Evolutionary conservation across 2,329 filamentous ascomycete species (phyloP).

Genomic region (Aspergillus sp.): DNA sequence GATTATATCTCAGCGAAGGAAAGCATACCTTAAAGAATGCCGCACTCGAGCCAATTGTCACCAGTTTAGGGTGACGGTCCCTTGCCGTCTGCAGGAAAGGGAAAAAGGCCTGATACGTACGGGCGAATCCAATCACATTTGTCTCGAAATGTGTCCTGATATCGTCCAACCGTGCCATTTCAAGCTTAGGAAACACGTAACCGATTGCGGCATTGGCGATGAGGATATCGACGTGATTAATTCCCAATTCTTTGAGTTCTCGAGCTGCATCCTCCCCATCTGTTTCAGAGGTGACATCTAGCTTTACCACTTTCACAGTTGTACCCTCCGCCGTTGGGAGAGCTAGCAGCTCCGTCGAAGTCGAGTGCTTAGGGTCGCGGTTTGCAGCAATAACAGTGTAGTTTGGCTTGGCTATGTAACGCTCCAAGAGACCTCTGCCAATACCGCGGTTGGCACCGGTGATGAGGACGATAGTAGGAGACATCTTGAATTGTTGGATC

Average conservation of each 20-base stretch:
- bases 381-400: slow-evolving; percentile 9
- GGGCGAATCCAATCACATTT: slow-evolving; percentile 34
- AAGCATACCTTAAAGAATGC: slow-evolving; percentile 8
- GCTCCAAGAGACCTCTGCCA: slow-evolving; percentile 8
- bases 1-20: neutral
- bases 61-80: slow-evolving; percentile 12
- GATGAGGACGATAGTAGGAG: slow-evolving; percentile 11
- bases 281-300: slow-evolving; percentile 40
- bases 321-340: slow-evolving; percentile 39
- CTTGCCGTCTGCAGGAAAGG: slow-evolving; percentile 10
- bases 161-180: slow-evolving; percentile 11
- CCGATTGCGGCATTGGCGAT: slow-evolving; percentile 54
- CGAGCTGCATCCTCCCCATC: slow-evolving; percentile 37
- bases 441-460: slow-evolving; percentile 13
- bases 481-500: neutral
- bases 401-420: slow-evolving; percentile 8
- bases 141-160: slow-evolving; percentile 31
- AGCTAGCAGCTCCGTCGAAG: neutral
- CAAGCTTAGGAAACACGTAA: slow-evolving; percentile 16
- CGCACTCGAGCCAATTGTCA: slow-evolving; percentile 15
- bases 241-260: slow-evolving; percentile 27
- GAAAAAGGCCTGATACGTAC: slow-evolving; percentile 17
- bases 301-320: slow-evolving; percentile 43
- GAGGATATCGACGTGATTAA: slow-evolving; percentile 50
- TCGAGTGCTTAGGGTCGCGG: slow-evolving; percentile 2